phyloP scores from a whole-genome alignment of 148 eudicot genomes.

The Polygonum maritimum region DNA sequence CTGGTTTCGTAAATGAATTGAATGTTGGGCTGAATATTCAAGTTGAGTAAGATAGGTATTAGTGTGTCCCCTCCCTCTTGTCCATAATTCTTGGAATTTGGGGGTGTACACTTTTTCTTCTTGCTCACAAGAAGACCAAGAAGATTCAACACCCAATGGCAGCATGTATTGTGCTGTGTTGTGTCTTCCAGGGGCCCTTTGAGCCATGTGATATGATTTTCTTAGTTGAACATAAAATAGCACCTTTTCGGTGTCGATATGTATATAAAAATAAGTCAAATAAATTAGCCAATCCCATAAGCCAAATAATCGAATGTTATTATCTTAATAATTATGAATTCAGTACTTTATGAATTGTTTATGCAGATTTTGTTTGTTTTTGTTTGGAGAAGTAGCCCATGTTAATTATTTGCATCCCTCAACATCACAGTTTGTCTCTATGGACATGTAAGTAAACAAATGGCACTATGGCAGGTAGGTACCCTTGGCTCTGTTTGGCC shows the following conservation, averaged over 20 bases:
- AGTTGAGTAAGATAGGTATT: not conserved
- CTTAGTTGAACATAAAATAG: not conserved
- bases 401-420: too few relatives aligned
- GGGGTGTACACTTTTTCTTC: not conserved
- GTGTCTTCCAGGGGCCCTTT: not conserved
- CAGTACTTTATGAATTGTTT: not conserved
- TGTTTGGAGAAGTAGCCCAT: not conserved
- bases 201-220: not conserved
- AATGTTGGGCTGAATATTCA: not conserved
- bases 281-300: not conserved
- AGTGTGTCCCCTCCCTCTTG: not conserved
- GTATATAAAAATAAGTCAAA: not conserved
- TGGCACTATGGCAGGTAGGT: too few relatives aligned
- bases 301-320: too few relatives aligned
- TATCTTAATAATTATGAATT: too few relatives aligned
- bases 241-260: not conserved
- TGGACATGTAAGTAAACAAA: too few relatives aligned
- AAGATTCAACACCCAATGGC: not conserved
- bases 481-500: too few relatives aligned
- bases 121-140: not conserved
- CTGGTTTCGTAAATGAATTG: too few relatives aligned
- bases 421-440: too few relatives aligned
- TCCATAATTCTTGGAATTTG: not conserved
- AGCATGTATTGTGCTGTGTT: not conserved
- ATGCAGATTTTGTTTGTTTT: not conserved